These are phyloP conservation scores for Cetraspora pellucida DNA, from an alignment of 192 early-diverging fungal genomes.

Conservation along the genomic window DNA sequence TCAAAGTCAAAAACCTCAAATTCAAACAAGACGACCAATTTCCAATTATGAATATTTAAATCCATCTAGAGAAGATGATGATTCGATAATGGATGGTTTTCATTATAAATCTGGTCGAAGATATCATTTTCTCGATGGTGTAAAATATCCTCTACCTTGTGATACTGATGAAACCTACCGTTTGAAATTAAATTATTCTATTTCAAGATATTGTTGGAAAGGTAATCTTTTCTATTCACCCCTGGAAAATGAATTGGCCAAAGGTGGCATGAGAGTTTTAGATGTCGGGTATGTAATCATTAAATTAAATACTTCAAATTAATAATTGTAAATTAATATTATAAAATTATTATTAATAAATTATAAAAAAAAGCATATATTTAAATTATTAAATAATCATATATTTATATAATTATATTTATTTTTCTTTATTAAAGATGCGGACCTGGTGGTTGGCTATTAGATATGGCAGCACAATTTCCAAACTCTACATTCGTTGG, in stretches of 20 bases:
- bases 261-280: background rate
- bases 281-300: background rate
- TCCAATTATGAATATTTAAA: too few species aligned
- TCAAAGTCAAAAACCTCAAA: too few species aligned
- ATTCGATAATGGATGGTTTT: too few species aligned
- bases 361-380: too few species aligned
- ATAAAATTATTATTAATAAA: too few species aligned
- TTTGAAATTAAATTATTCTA: background rate
- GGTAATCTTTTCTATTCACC: constrained; percentile 1
- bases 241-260: background rate
- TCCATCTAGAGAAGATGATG: too few species aligned
- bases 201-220: background rate
- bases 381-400: too few species aligned
- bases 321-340: too few species aligned
- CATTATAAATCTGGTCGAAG: background rate
- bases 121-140: background rate
- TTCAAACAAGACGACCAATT: too few species aligned
- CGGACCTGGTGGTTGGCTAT: background rate
- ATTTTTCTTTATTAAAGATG: constrained; percentile 7
- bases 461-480: constrained; percentile 16
- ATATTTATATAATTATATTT: background rate
- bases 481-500: constrained; percentile 15
- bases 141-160: background rate
- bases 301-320: too few species aligned
- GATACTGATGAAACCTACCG: background rate